Evolutionary conservation across 2,329 filamentous ascomycete genomes (phyloP).

Genomic region (Trichoderma lentiforme): DNA sequence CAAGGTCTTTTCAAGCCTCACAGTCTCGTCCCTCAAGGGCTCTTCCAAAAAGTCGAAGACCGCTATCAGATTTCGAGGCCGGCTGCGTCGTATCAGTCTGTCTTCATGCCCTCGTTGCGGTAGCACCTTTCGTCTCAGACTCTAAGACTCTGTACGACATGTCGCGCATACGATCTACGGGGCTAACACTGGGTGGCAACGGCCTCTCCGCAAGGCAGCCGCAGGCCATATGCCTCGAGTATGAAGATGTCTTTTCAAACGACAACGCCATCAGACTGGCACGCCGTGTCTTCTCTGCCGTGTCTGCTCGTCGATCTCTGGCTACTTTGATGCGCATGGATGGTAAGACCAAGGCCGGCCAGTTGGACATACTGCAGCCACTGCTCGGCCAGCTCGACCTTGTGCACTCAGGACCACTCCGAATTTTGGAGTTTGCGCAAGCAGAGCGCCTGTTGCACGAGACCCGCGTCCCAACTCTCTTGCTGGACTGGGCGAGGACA

Average conservation of each 20-base stretch:
- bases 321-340: conserved; percentile 42
- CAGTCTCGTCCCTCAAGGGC: conserved; percentile 29
- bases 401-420: conserved; percentile 43
- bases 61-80: conserved; percentile 45
- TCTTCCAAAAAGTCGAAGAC: conserved; percentile 5
- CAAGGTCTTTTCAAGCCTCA: conserved; percentile 42
- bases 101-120: conserved; percentile 59
- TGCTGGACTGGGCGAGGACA: conserved; percentile 70
- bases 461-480: conserved; percentile 52
- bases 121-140: conserved; percentile 50
- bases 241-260: conserved; percentile 61
- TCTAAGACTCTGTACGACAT: conserved; percentile 53
- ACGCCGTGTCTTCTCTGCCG: conserved; percentile 55
- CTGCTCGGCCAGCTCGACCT: conserved; percentile 54
- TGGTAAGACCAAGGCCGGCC: conserved; percentile 31
- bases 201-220: conserved; percentile 46
- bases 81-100: conserved; percentile 57
- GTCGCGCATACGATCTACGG: conserved; percentile 57
- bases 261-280: conserved; percentile 59
- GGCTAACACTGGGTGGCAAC: conserved; percentile 46
- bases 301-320: conserved; percentile 51
- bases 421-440: conserved; percentile 47
- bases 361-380: conserved; percentile 42
- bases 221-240: conserved; percentile 52
- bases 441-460: conserved; percentile 55